These are phyloP conservation scores for Leptomonas pyrrhocoris DNA, from an alignment of 208 protist species.

Conservation along the genomic window DNA sequence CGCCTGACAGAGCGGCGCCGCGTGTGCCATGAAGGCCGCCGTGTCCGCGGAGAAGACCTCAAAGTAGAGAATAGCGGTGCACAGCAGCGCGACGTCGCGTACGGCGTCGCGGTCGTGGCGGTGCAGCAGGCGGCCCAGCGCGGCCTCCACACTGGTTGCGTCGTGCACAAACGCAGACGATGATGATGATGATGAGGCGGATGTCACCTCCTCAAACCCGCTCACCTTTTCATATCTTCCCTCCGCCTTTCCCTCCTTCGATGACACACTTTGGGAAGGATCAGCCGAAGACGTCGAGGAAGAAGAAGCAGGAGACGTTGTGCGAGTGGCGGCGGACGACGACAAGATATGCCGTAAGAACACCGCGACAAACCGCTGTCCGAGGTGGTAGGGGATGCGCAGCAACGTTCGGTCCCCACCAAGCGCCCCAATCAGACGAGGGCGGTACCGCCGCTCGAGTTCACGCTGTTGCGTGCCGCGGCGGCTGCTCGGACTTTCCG, in stretches of 20 bases:
- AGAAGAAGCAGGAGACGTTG: too few relatives aligned
- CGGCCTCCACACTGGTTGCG: background rate
- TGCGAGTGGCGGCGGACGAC: background rate
- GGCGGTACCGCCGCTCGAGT: slow-evolving; percentile 12
- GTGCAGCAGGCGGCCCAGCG: background rate
- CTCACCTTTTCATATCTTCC: background rate
- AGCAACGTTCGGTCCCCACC: slow-evolving; percentile 31
- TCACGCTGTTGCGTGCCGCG: background rate
- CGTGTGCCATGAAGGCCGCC: slow-evolving; percentile 47
- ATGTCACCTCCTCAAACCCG: too few relatives aligned
- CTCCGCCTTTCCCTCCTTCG: too few relatives aligned
- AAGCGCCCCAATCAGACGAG: slow-evolving; percentile 19
- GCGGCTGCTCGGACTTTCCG: background rate
- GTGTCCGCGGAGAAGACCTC: slow-evolving; percentile 51
- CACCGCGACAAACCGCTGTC: slow-evolving; percentile 41
- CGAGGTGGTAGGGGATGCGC: slow-evolving; percentile 64
- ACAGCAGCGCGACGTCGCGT: slow-evolving; percentile 56
- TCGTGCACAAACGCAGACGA: background rate
- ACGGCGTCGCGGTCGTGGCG: slow-evolving; percentile 26
- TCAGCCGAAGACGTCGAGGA: too few relatives aligned
- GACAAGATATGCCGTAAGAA: slow-evolving; percentile 23
- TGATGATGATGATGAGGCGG: too few relatives aligned
- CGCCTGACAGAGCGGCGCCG: slow-evolving; percentile 48
- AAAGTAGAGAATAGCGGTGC: slow-evolving; percentile 69
- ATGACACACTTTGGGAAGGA: too few relatives aligned